Evolutionary conservation across 495 filamentous ascomycete genomes (phyloP).

Genomic region (Stereocaulon alpinum): DNA sequence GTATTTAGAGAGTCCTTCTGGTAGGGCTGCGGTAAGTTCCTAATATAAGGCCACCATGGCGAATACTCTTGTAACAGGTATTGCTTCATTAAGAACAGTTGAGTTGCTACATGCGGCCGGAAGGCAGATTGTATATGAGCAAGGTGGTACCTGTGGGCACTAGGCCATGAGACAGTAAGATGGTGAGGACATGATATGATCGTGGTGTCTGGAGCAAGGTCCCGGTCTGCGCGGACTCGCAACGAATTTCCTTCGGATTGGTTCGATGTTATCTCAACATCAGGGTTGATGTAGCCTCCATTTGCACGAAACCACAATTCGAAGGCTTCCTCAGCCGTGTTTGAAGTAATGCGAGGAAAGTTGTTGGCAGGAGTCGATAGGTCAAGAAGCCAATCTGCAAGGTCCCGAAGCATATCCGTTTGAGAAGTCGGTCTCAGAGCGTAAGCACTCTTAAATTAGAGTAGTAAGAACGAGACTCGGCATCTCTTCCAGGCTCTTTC

Average conservation of each 20-base stretch:
- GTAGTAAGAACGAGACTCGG: too few relatives aligned
- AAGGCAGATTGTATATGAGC: conserved; percentile 1
- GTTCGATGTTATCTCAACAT: conserved; percentile 13
- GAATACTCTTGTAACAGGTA: conserved; percentile 37
- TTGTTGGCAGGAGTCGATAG: not conserved
- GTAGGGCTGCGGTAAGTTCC: conserved; percentile 37
- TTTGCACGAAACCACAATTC: conserved; percentile 18
- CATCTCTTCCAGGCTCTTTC: too few relatives aligned
- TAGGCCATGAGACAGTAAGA: conserved; percentile 18
- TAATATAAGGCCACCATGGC: conserved; percentile 55
- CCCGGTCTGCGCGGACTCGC: conserved; percentile 4
- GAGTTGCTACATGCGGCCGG: conserved; percentile 11
- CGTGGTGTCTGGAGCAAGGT: conserved; percentile 1
- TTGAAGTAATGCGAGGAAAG: not conserved
- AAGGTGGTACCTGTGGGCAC: conserved; percentile 7
- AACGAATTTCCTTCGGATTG: conserved; percentile 7
- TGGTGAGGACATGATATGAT: conserved; percentile 22
- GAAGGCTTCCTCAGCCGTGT: not conserved
- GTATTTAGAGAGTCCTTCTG: conserved; percentile 38
- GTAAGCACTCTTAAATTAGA: too few relatives aligned
- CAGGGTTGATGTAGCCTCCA: conserved; percentile 18
- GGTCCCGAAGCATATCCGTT: not conserved
- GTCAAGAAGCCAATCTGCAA: conserved; percentile 4
- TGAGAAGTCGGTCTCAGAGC: too few relatives aligned
- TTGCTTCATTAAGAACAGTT: conserved; percentile 52